Base-by-base conservation (phyloP, 2,329 filamentous ascomycete genomes). In the Gliomastix tumulicola region DNA sequence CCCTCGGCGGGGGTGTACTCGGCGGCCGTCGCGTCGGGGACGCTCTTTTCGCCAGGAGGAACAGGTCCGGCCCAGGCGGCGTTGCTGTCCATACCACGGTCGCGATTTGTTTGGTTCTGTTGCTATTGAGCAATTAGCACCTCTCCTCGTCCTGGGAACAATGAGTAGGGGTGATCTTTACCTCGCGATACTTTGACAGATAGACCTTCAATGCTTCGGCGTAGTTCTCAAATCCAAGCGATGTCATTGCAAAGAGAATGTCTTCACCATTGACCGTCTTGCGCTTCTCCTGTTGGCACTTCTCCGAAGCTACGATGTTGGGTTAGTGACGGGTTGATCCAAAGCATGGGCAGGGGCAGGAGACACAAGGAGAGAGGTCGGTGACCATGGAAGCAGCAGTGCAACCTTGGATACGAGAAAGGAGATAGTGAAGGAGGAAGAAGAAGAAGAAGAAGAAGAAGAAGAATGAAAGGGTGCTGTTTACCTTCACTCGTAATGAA, bases 241-340 rank as follows among this genome's bases (percentile, higher is more conserved):
- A 98, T 7, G 90, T 97, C 92, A 98, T 98, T 42, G 92, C 92
- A 57, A 97, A 98, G 32, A 98, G 70, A 41, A 98, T 98, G 54
- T 98, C 92, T 63, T 98, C 92, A 49, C 92, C 92, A 55, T 98
- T 98, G 48, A 98, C 92, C 0, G 92, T 98, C 71, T 98, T 98
- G 53, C 92, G 81, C 73, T 98, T 98, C 65, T 98, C 92, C 62
- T 97, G 92, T 60, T 98, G 92, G 57, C 92, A 98, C 65, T 98
- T 98, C 64, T 98, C 92, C 44, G 92, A 97, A 20, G 92, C 92
- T 97, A 57, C n/a, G n/a, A n/a, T n/a, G n/a, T n/a, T n/a, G n/a
- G n/a, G n/a, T n/a, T n/a, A n/a, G n/a, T n/a, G n/a, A n/a, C n/a
- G n/a, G n/a, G n/a, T n/a, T n/a, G n/a, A n/a, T n/a, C n/a, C n/a